Evolutionary conservation across 2,329 filamentous ascomycete genomes (phyloP).

Genomic region (Cercospora berteroae): DNA sequence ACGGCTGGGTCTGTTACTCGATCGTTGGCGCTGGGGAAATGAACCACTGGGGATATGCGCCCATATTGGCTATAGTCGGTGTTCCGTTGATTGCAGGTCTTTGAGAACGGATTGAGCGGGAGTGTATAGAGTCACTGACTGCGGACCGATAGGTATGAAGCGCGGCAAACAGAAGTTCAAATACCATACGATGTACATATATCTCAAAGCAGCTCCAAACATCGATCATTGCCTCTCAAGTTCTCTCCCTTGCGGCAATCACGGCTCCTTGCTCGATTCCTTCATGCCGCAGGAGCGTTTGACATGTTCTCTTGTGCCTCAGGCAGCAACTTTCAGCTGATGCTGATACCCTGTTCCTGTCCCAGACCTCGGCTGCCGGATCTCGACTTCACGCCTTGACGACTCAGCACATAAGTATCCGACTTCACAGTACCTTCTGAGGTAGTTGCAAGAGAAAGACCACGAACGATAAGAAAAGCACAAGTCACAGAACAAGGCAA

Average conservation of each 20-base stretch:
- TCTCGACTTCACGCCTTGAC: neutral
- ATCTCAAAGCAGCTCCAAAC: neutral
- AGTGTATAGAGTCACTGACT: neutral
- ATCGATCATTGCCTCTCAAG: neutral
- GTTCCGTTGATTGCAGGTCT: neutral
- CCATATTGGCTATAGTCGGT: neutral
- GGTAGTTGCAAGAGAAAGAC: neutral
- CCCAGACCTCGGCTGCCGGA: neutral
- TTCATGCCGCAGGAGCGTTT: neutral
- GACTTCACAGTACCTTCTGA: neutral
- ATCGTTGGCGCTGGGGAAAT: neutral
- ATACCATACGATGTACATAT: neutral
- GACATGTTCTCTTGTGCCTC: neutral
- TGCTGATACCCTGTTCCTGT: no score
- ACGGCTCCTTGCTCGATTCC: neutral
- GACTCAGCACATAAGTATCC: neutral
- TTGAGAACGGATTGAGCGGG: neutral
- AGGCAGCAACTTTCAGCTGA: neutral
- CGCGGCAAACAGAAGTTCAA: neutral
- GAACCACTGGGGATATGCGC: constrained; percentile 14
- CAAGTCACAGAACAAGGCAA: neutral
- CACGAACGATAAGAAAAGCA: neutral
- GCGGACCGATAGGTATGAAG: neutral
- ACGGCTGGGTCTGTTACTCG: constrained; percentile 1
- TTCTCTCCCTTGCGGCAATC: neutral